Conservation (phyloP, 176 grass and related monocot species). For the Carex littledalei region DNA sequence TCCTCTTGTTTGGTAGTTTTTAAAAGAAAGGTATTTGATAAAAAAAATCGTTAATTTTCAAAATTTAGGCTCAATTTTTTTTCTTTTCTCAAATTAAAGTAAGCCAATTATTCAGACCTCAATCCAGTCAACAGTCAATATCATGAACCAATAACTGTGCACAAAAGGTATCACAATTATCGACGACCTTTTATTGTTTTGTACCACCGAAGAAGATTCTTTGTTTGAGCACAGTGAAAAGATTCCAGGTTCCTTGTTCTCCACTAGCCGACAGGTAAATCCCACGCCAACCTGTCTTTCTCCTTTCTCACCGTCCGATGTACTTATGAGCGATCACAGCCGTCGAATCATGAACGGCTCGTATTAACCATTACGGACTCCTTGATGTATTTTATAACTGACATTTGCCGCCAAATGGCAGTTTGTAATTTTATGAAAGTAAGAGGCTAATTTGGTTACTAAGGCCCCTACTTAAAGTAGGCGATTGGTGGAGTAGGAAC, state of each 20-base stretch:
- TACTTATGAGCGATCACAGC: fast-evolving
- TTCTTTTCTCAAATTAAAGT: not conserved
- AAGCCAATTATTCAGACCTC: not conserved
- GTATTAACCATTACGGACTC: not conserved
- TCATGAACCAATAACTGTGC: not conserved
- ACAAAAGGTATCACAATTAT: not conserved
- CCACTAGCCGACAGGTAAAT: slow-evolving; percentile 16
- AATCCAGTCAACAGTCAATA: not conserved
- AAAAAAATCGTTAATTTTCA: not conserved
- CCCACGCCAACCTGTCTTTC: slow-evolving; percentile 13
- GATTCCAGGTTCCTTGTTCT: slow-evolving; percentile 27
- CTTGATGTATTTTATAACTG: slow-evolving; percentile 25
- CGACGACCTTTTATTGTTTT: not conserved
- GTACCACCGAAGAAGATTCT: slow-evolving; percentile 4
- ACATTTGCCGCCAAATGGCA: slow-evolving; percentile 62
- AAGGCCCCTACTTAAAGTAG: not conserved
- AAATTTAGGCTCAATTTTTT: too few relatives aligned
- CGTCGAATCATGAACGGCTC: not conserved
- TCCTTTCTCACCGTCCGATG: slow-evolving; percentile 1
- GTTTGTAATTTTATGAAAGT: not conserved
- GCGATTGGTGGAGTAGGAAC: slow-evolving; percentile 25
- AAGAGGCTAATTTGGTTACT: not conserved
- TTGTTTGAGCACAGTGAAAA: not conserved
- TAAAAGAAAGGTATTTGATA: too few relatives aligned
- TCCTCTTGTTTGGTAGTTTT: too few relatives aligned